These are phyloP conservation scores for Salix exigua DNA, from an alignment of 345 rosid genomes.

Conservation along the genomic window DNA sequence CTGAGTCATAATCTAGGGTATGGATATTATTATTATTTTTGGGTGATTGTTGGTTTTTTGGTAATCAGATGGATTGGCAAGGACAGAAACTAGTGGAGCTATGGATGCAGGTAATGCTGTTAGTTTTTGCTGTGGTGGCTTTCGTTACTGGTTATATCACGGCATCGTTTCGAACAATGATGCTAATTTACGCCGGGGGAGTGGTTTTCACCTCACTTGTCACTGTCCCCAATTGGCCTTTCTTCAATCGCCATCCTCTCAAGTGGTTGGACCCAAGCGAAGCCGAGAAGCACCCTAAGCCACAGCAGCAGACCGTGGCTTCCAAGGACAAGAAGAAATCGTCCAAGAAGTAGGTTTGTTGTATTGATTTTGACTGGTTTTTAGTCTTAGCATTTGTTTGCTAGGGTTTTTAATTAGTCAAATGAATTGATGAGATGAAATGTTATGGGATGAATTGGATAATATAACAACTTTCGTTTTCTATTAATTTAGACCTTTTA, in stretches of 20 bases:
- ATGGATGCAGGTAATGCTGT: conserved; percentile 76
- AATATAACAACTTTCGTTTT: neutral
- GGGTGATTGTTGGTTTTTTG: neutral
- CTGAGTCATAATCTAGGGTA: neutral
- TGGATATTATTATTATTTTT: neutral
- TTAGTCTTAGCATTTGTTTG: neutral
- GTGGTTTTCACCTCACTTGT: conserved; percentile 62
- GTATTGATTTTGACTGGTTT: conserved; percentile 5
- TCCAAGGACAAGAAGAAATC: conserved; percentile 56
- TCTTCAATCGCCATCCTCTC: conserved; percentile 75
- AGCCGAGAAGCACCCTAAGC: conserved; percentile 82
- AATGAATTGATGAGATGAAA: neutral
- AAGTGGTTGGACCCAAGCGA: conserved; percentile 77
- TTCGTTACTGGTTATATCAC: conserved; percentile 45
- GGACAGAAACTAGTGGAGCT: conserved; percentile 93
- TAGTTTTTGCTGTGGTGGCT: conserved; percentile 57
- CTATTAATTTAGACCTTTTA: neutral
- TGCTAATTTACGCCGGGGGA: conserved; percentile 68
- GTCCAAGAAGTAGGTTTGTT: conserved; percentile 47
- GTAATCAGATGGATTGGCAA: conserved; percentile 83
- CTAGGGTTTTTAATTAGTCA: neutral
- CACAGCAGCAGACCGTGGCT: conserved; percentile 37
- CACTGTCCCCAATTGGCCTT: conserved; percentile 88
- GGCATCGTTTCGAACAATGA: conserved; percentile 77
- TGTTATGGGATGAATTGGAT: conserved; percentile 3